Percentiles rank a stretch among this genome's conserved stretches.
Conservation (phyloP, 768 basidiomycete genomes). For the Glaciozyma antarctica region DNA sequence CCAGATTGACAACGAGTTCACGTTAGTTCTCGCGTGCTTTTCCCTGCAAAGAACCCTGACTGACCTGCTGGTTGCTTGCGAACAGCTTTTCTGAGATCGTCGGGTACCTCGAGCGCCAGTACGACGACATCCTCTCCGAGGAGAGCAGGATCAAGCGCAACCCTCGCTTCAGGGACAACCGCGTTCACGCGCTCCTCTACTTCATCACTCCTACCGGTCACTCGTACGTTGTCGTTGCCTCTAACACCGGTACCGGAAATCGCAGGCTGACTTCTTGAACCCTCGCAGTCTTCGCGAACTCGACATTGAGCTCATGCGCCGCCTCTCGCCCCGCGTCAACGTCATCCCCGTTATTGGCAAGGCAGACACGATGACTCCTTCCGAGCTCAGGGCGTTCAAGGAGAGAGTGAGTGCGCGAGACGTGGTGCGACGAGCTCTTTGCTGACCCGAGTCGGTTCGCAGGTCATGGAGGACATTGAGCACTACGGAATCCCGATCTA, state of each 20-base stretch:
- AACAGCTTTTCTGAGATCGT: constrained; percentile 91
- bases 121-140: constrained; percentile 96
- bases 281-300: constrained; percentile 68
- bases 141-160: constrained; percentile 99
- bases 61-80: background rate
- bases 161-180: constrained; percentile 95
- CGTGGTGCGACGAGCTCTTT: background rate
- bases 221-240: constrained; percentile 51
- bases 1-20: constrained; percentile 96
- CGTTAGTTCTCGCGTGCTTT: constrained; percentile 52
- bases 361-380: constrained; percentile 86
- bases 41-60: background rate
- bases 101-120: constrained; percentile 93
- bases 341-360: constrained; percentile 97
- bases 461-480: constrained; percentile 99
- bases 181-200: constrained; percentile 90
- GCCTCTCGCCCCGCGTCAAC: constrained; percentile 92
- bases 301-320: constrained; percentile 98
- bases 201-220: constrained; percentile 99
- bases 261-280: background rate
- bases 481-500: constrained; percentile 96
- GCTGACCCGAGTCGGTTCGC: background rate
- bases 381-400: constrained; percentile 89
- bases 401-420: constrained; percentile 48
- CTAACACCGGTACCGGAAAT: background rate